phyloP scores from a whole-genome alignment of 129 eudicot genomes.

The Centrapalus pauciflorus region DNA sequence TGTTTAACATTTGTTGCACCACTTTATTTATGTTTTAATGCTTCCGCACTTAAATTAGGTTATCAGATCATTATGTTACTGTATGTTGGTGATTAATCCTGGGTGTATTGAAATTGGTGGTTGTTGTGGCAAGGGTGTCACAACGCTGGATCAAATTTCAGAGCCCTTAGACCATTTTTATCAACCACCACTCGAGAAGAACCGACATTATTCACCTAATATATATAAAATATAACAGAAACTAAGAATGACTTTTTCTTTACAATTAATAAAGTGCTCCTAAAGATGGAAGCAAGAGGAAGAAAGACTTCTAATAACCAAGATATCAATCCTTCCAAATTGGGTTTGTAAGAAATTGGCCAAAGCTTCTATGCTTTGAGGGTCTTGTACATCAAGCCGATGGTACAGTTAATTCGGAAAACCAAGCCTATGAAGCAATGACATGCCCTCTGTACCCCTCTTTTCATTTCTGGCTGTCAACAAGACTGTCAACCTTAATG shows the following conservation, averaged over 20 bases:
- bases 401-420: constrained; percentile 62
- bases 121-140: too few species aligned
- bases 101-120: too few species aligned
- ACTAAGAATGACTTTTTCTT: too few species aligned
- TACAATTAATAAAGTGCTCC: too few species aligned
- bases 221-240: too few species aligned
- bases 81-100: too few species aligned
- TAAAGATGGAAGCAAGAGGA: too few species aligned
- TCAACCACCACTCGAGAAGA: constrained; percentile 70
- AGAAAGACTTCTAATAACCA: constrained; percentile 43
- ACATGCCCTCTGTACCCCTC: constrained; percentile 55
- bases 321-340: constrained; percentile 66
- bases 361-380: constrained; percentile 47
- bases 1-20: too few species aligned
- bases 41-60: too few species aligned
- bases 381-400: constrained; percentile 75
- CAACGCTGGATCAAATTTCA: constrained; percentile 56
- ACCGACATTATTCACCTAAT: constrained; percentile 95
- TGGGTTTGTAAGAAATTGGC: constrained; percentile 39
- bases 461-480: constrained; percentile 69
- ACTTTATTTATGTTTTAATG: too few species aligned
- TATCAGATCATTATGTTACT: too few species aligned
- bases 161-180: constrained; percentile 62
- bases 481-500: constrained; percentile 52
- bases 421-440: constrained; percentile 43